Evolutionary conservation across 1,284 basidiomycete genomes (phyloP).

Genomic region (Cutaneotrichosporon mucoides): DNA sequence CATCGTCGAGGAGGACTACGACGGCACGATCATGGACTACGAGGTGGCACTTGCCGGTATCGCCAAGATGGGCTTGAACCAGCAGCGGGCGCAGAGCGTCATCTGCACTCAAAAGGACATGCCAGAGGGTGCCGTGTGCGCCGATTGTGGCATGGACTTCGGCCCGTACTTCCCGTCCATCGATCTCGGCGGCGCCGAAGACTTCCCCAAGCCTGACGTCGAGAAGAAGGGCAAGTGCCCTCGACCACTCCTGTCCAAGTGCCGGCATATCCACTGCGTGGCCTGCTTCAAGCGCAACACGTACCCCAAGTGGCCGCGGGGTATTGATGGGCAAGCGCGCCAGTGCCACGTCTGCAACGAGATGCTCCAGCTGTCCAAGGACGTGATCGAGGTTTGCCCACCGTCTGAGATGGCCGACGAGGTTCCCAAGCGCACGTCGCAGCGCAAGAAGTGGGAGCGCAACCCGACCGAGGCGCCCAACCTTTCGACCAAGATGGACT

Average conservation of each 20-base stretch:
- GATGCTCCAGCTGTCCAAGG: slow-evolving; percentile 56
- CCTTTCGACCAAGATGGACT: slow-evolving; percentile 79
- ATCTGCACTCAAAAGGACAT: slow-evolving; percentile 78
- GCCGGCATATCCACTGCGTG: slow-evolving; percentile 87
- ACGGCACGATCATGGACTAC: slow-evolving; percentile 65
- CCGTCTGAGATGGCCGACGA: slow-evolving; percentile 56
- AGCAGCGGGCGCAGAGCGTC: slow-evolving; percentile 68
- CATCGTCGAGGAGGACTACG: slow-evolving; percentile 46
- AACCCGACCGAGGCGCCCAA: slow-evolving; percentile 66
- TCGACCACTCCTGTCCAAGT: slow-evolving; percentile 69
- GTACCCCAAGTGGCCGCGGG: slow-evolving; percentile 74
- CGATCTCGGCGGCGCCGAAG: slow-evolving; percentile 52
- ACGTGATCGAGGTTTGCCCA: slow-evolving; percentile 71
- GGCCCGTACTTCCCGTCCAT: slow-evolving; percentile 51
- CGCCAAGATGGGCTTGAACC: slow-evolving; percentile 72
- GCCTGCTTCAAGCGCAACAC: slow-evolving; percentile 71
- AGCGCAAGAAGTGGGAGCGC: slow-evolving; percentile 63
- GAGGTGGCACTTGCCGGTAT: slow-evolving; percentile 74
- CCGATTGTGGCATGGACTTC: slow-evolving; percentile 78
- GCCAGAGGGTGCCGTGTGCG: slow-evolving; percentile 73
- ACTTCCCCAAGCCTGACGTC: slow-evolving; percentile 50
- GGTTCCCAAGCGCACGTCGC: slow-evolving; percentile 23
- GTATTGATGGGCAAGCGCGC: slow-evolving; percentile 57
- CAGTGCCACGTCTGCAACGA: slow-evolving; percentile 72
- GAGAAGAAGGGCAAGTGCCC: slow-evolving; percentile 35